Percentiles rank a stretch among this genome's conserved stretches.
phyloP scores from a whole-genome alignment of 768 basidiomycete genomes.

The Cyclocybe aegerita region DNA sequence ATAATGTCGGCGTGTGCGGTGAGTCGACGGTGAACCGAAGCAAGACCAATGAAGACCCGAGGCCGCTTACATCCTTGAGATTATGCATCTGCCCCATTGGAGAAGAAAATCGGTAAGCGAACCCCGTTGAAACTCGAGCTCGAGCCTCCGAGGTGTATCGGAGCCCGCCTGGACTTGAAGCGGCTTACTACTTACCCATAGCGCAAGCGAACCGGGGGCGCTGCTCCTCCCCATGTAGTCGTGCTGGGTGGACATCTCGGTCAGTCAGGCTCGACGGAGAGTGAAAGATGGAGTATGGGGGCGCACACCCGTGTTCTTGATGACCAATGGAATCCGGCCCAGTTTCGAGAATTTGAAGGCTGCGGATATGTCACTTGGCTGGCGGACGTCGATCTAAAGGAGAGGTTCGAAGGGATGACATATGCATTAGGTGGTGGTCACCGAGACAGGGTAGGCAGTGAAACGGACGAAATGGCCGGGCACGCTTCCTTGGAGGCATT shows the following conservation, averaged over 20 bases:
- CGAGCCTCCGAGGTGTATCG: no score
- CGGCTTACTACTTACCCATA: conserved; percentile 37
- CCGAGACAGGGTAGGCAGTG: conserved; percentile 6
- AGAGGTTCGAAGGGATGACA: neutral
- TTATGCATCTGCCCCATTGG: conserved; percentile 33
- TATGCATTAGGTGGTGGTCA: conserved; percentile 25
- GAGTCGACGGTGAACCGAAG: no score
- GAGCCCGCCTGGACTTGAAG: neutral
- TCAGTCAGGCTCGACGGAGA: neutral
- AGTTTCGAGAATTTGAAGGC: conserved; percentile 41
- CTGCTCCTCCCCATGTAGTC: conserved; percentile 51
- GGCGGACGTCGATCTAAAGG: conserved; percentile 33
- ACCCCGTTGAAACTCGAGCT: no score
- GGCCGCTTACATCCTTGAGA: conserved; percentile 31
- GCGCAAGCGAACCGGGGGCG: conserved; percentile 38
- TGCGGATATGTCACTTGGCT: conserved; percentile 35
- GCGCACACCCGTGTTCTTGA: conserved; percentile 52
- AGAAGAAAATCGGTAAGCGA: no score
- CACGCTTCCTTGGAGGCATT: conserved; percentile 32
- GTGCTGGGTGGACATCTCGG: conserved; percentile 29
- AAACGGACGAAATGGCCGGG: conserved; percentile 24
- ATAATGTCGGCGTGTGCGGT: no score
- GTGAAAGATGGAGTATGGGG: neutral
- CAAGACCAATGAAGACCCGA: neutral
- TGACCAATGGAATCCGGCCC: conserved; percentile 37